Percentiles rank a stretch among this genome's conserved stretches.
These are phyloP conservation scores for Mycena rosella DNA, from an alignment of 768 basidiomycete species.

Conservation along the genomic window DNA sequence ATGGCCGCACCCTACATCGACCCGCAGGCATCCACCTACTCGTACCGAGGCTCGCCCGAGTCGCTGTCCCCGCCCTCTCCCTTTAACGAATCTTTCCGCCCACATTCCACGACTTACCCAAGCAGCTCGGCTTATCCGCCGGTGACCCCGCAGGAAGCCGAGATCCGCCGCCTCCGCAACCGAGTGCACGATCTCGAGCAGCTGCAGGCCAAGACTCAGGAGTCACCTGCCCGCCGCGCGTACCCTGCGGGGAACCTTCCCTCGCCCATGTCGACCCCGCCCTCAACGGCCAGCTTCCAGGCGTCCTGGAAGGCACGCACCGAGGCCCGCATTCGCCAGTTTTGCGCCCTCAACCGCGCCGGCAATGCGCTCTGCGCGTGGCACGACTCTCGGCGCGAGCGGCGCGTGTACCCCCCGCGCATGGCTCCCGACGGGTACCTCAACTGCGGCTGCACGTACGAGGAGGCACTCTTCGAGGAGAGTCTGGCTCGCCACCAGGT, in stretches of 20 bases:
- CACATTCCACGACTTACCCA: conserved; percentile 32
- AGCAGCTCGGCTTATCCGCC: conserved; percentile 36
- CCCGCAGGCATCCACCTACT: conserved; percentile 43
- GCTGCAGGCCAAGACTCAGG: conserved; percentile 63
- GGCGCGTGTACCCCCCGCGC: conserved; percentile 80
- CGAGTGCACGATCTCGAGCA: conserved; percentile 75
- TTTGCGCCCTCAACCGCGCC: conserved; percentile 87
- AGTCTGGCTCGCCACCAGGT: conserved; percentile 83
- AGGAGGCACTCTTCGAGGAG: conserved; percentile 90
- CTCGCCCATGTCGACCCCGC: conserved; percentile 46
- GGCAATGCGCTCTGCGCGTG: conserved; percentile 92
- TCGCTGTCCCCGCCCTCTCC: conserved; percentile 54
- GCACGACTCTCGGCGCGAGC: conserved; percentile 91
- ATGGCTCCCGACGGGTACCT: conserved; percentile 83
- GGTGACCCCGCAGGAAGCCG: conserved; percentile 55
- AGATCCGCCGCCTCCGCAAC: conserved; percentile 67
- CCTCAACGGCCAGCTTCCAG: conserved; percentile 63
- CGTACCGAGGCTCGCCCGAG: conserved; percentile 49
- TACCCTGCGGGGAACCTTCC: conserved; percentile 37
- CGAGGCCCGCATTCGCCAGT: conserved; percentile 75
- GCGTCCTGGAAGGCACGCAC: conserved; percentile 80
- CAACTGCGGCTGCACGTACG: conserved; percentile 89
- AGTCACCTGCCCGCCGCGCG: conserved; percentile 52
- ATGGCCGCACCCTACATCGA: conserved; percentile 23
- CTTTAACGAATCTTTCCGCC: conserved; percentile 39